Evolutionary conservation across 1,139 yeast genomes (phyloP).

Genomic region (Scheffersomyces illinoinensis): DNA sequence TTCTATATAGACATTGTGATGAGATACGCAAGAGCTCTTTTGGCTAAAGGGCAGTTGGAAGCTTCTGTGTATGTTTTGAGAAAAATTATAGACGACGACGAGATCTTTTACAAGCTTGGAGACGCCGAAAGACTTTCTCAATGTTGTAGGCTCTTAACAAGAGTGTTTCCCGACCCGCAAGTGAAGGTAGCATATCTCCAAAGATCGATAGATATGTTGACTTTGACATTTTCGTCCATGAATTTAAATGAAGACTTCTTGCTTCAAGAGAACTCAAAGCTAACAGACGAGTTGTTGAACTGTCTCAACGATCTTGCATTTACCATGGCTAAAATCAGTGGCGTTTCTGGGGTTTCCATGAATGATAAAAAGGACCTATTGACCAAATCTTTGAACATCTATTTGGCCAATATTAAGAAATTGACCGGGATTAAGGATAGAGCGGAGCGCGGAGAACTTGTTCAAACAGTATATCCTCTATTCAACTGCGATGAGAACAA

Average conservation of each 20-base stretch:
- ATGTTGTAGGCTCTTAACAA: slow-evolving; percentile 41
- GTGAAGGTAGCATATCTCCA: slow-evolving; percentile 37
- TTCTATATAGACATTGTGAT: slow-evolving; percentile 48
- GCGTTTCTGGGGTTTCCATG: not conserved
- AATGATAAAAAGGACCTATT: slow-evolving; percentile 16
- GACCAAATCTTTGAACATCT: slow-evolving; percentile 33
- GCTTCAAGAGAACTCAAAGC: slow-evolving; percentile 25
- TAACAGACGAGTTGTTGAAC: slow-evolving; percentile 41
- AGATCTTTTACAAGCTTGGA: slow-evolving; percentile 41
- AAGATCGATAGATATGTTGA: slow-evolving; percentile 44
- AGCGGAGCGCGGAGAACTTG: slow-evolving; percentile 17
- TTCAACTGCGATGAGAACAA: slow-evolving; percentile 38
- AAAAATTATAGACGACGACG: slow-evolving; percentile 37
- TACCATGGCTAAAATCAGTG: slow-evolving; percentile 22
- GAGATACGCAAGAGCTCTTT: slow-evolving; percentile 42
- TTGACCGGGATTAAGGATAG: slow-evolving; percentile 22
- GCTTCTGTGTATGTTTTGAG: slow-evolving; percentile 30
- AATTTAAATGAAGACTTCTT: slow-evolving; percentile 27
- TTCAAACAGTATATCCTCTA: slow-evolving; percentile 37
- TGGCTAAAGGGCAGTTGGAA: slow-evolving; percentile 43
- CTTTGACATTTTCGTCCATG: slow-evolving; percentile 28
- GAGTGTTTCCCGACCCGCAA: slow-evolving; percentile 22
- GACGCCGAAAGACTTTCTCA: slow-evolving; percentile 46
- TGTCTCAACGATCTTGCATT: slow-evolving; percentile 40
- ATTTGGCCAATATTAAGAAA: slow-evolving; percentile 36